Conservation (phyloP, 1,284 basidiomycete genomes). For the Apiotrichum gamsii region DNA sequence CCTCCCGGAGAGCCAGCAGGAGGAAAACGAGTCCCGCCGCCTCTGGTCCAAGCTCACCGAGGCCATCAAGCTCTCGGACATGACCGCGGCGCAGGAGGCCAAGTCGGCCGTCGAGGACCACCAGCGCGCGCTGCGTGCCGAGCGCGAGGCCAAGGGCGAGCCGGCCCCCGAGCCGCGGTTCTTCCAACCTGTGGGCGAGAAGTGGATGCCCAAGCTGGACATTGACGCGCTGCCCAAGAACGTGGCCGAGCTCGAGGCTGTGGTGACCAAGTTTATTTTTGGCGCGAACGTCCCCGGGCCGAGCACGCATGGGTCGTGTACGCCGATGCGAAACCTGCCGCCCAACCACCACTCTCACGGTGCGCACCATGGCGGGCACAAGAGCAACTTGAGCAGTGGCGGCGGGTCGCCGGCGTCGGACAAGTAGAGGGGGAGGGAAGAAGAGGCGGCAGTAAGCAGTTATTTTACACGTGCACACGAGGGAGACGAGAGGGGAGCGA, state of each 20-base stretch:
- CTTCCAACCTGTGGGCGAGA: conserved; percentile 66
- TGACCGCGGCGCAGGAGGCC: conserved; percentile 86
- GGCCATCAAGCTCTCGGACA: conserved; percentile 81
- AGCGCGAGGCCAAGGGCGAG: conserved; percentile 65
- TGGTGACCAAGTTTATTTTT: conserved; percentile 60
- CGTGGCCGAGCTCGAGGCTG: conserved; percentile 57
- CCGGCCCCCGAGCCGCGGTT: conserved; percentile 60
- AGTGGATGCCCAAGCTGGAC: conserved; percentile 71
- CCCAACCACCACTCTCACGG: no score
- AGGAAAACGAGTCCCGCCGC: conserved; percentile 67
- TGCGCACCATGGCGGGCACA: no score
- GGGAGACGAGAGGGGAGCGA: no score
- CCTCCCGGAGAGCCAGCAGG: conserved; percentile 77
- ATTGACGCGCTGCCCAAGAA: conserved; percentile 60
- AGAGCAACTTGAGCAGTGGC: no score
- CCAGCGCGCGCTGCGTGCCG: conserved; percentile 73
- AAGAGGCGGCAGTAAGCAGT: no score
- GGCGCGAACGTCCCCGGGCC: conserved; percentile 28
- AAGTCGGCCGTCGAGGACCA: conserved; percentile 89
- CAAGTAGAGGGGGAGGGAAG: no score
- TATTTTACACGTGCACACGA: no score
- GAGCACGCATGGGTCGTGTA: conserved; percentile 1
- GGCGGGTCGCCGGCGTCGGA: no score
- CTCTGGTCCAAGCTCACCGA: conserved; percentile 80
- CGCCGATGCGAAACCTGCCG: conserved; percentile 1